Evolutionary conservation across 2,329 filamentous ascomycete species (phyloP), one percentile per base, ranked within the genome.

Genomic region (Xylariaceae sp.): DNA sequence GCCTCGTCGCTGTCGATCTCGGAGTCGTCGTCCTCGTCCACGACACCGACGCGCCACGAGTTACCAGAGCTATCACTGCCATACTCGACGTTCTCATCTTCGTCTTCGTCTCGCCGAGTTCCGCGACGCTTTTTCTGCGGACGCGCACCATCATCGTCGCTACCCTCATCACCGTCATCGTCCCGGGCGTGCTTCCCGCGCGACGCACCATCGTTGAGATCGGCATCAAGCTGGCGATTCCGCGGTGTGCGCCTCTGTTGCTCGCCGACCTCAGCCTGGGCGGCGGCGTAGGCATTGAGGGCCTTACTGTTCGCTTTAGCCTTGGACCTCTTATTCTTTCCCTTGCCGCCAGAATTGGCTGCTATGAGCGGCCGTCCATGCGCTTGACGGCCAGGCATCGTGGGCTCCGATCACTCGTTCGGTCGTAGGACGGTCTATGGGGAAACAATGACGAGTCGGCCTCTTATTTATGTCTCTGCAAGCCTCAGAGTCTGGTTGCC

Each of bases 11-110:
- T 83, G 61, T 85, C 83, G 49, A 85, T 80, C 55, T 85, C 82
- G 5, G 81, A 85, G 61, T 85, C 82, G 18, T 84, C 78, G 36
- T 84, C 81, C 34, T 83, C 80, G 30, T 79, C 79, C 19, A 75
- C 76, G 5, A 82, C 76, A 22, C 92, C 91, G 47, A 95, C 76
- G 47, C 80, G 85, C 90, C 90, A 96, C 65, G 88, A 84, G 64
- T 95, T 88, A 19, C 90, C 91, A 56, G 92, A 88, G 56, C 87
- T 89, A 66, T 96, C 92, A 62, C 86, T 92, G 9, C 88, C 89
- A 59, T 86, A 84, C 54, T 92, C 88, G 15, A 83, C 76, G 41
- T 79, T 43, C 22, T 5, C 78, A 16, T 81, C 80, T 63, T 83
- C 76, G 5, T 80, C 76, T 5, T 72, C 72, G 37, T 73, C 72